Percentiles rank a stretch among this genome's conserved stretches.
Conservation (phyloP, 768 basidiomycete genomes). For the Rhodosporidiobolus sp. region DNA sequence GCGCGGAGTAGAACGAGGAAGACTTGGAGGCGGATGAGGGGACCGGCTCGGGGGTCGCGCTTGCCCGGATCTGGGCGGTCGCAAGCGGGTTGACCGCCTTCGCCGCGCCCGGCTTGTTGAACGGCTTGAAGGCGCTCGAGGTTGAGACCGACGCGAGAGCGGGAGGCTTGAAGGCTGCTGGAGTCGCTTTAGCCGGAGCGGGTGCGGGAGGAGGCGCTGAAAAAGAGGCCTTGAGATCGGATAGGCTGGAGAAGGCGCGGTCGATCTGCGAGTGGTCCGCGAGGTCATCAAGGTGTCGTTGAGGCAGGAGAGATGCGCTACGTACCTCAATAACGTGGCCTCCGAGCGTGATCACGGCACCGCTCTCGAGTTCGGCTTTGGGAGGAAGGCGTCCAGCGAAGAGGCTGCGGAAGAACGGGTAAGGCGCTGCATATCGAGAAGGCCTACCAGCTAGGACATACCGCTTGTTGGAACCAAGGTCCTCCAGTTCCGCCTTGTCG, state of each 20-base stretch:
- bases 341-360: constrained; percentile 42
- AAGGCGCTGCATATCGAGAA: background rate
- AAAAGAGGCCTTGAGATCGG: background rate
- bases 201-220: background rate
- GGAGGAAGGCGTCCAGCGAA: background rate
- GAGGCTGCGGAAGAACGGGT: background rate
- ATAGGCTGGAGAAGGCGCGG: background rate
- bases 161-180: background rate
- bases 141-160: background rate
- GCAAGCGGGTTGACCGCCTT: constrained; percentile 5
- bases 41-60: background rate
- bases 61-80: background rate
- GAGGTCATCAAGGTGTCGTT: background rate
- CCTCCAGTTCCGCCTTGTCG: constrained; percentile 36
- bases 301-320: background rate
- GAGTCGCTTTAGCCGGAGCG: background rate
- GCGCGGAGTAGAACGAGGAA: background rate
- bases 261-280: background rate
- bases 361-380: constrained; percentile 14
- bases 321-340: constrained; percentile 44
- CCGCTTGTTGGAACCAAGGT: constrained; percentile 37
- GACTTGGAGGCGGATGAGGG: background rate
- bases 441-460: constrained; percentile 1
- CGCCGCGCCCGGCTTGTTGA: background rate
- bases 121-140: background rate